phyloP scores from a whole-genome alignment of 2,329 filamentous ascomycete genomes.

The Phoma sp. region DNA sequence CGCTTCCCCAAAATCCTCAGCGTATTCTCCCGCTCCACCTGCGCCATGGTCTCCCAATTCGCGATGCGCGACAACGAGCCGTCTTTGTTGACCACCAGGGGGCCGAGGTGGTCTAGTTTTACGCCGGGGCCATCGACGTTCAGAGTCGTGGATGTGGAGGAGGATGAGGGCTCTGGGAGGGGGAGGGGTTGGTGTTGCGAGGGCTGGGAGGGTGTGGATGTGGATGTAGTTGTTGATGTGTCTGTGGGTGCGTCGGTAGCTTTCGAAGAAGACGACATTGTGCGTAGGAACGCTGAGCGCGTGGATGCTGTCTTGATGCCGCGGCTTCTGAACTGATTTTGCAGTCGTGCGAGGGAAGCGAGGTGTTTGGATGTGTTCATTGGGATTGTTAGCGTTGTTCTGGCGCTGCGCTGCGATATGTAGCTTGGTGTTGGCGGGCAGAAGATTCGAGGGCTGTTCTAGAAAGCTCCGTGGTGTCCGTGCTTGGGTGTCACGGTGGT shows the following conservation, averaged over 20 bases:
- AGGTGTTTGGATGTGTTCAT: constrained; percentile 6
- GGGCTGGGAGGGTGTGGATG: no score
- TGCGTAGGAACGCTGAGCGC: no score
- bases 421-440: background rate
- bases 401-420: background rate
- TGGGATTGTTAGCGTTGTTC: background rate
- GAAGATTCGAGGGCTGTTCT: constrained; percentile 13
- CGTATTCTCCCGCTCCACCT: constrained; percentile 70
- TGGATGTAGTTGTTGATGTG: no score
- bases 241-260: background rate
- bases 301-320: no score
- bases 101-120: constrained; percentile 72
- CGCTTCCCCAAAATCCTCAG: constrained; percentile 70
- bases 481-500: background rate
- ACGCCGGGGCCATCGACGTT: constrained; percentile 51
- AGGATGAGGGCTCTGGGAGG: background rate
- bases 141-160: constrained; percentile 19
- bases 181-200: no score
- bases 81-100: constrained; percentile 75
- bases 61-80: constrained; percentile 73
- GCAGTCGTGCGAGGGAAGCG: background rate
- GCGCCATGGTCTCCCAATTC: constrained; percentile 76
- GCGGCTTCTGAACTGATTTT: background rate
- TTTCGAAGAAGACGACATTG: background rate
- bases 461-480: constrained; percentile 14